These are phyloP conservation scores for Chrysanthemum seticuspe DNA, from an alignment of 129 eudicot genomes.

Conservation along the genomic window DNA sequence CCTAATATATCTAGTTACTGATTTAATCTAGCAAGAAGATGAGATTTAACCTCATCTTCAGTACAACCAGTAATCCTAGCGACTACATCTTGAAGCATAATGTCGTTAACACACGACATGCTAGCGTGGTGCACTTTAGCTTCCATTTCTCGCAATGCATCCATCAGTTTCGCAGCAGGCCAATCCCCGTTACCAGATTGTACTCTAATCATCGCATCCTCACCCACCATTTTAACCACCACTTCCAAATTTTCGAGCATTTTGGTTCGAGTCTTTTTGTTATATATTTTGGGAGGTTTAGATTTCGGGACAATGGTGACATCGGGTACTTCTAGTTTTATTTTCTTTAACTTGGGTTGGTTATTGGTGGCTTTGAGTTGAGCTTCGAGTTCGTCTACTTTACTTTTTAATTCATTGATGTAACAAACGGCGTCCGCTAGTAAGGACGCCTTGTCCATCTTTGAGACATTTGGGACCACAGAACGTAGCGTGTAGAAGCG, in stretches of 20 bases:
- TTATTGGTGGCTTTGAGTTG: slow-evolving; percentile 10
- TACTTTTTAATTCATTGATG: slow-evolving; percentile 55
- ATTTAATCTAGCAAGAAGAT: slow-evolving; percentile 32
- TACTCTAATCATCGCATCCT: slow-evolving; percentile 54
- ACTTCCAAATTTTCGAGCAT: slow-evolving; percentile 26
- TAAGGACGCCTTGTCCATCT: slow-evolving; percentile 76
- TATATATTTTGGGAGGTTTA: neutral
- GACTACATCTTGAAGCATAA: slow-evolving; percentile 72
- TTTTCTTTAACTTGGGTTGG: slow-evolving; percentile 6
- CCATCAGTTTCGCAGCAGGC: slow-evolving; percentile 59
- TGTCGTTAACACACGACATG: slow-evolving; percentile 50
- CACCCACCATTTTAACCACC: slow-evolving; percentile 60
- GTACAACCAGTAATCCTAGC: slow-evolving; percentile 37
- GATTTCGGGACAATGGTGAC: neutral
- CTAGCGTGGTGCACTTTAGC: slow-evolving; percentile 66
- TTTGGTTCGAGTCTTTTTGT: neutral
- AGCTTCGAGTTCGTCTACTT: slow-evolving; percentile 45
- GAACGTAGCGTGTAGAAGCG: slow-evolving; percentile 71
- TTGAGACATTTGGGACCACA: slow-evolving; percentile 72
- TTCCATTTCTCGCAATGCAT: slow-evolving; percentile 45
- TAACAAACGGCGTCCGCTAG: slow-evolving; percentile 65
- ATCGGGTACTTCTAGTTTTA: slow-evolving; percentile 21
- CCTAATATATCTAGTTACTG: neutral
- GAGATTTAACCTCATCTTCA: slow-evolving; percentile 38
- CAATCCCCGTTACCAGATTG: slow-evolving; percentile 36